A percentile compares a stretch with the other conserved stretches of the same genome.
These are phyloP conservation scores for Ilyonectria sp. DNA, from an alignment of 2,329 filamentous ascomycete species.

Conservation along the genomic window DNA sequence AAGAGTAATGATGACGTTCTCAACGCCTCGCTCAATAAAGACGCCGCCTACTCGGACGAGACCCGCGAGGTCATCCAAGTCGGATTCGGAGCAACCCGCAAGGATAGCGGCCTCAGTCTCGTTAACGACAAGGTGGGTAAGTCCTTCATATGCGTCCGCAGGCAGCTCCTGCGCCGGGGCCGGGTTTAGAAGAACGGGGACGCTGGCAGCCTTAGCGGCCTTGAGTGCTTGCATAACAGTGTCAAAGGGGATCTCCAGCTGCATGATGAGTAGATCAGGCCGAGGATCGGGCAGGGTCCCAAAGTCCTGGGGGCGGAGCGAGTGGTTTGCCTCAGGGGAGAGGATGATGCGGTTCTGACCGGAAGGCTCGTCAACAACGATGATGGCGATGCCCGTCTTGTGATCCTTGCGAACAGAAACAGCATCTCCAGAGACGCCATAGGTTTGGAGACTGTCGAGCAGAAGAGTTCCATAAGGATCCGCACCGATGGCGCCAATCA, in stretches of 20 bases:
- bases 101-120: slow-evolving; percentile 89
- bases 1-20: slow-evolving; percentile 86
- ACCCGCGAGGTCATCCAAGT: slow-evolving; percentile 63
- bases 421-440: slow-evolving; percentile 73
- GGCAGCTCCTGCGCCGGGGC: slow-evolving; percentile 83
- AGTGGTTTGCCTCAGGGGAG: slow-evolving; percentile 79
- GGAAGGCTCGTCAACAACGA: slow-evolving; percentile 80
- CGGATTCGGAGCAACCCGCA: slow-evolving; percentile 66
- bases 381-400: slow-evolving; percentile 81
- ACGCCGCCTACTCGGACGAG: slow-evolving; percentile 64
- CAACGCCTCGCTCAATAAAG: slow-evolving; percentile 80
- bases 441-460: slow-evolving; percentile 68
- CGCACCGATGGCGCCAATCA: slow-evolving; percentile 82
- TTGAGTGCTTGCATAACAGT: slow-evolving; percentile 75
- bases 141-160: slow-evolving; percentile 72
- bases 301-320: slow-evolving; percentile 57
- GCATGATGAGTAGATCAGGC: slow-evolving; percentile 79
- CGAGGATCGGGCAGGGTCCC: slow-evolving; percentile 50
- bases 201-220: slow-evolving; percentile 61
- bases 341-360: slow-evolving; percentile 85
- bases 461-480: slow-evolving; percentile 77
- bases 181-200: slow-evolving; percentile 86
- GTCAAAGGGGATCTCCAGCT: slow-evolving; percentile 81
- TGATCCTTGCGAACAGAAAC: slow-evolving; percentile 61
- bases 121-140: slow-evolving; percentile 89